Conservation (phyloP, 345 rosid species). For the Eutrema japonicum region DNA sequence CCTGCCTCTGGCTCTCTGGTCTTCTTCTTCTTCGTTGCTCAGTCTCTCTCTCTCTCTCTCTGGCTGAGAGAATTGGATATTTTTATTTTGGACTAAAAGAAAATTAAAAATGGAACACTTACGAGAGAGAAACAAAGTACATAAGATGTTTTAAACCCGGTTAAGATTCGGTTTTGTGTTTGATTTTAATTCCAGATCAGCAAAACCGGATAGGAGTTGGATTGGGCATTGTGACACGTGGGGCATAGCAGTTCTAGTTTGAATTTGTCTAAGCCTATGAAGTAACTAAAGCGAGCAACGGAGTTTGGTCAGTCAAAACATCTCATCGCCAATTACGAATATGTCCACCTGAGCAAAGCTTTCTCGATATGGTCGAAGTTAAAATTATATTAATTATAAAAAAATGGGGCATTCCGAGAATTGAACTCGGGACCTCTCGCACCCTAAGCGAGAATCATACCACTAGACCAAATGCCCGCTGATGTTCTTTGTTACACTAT, state of each 20-base stretch:
- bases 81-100: conserved; percentile 18
- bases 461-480: conserved; percentile 88
- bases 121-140: neutral
- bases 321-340: neutral
- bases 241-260: neutral
- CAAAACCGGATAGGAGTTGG: conserved; percentile 9
- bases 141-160: conserved; percentile 18
- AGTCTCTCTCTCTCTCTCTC: conserved; percentile 22
- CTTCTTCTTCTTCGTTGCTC: neutral
- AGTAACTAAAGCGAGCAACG: neutral
- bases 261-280: neutral
- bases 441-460: conserved; percentile 93
- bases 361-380: too few species aligned
- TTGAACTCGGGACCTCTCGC: conserved; percentile 87
- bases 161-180: conserved; percentile 28
- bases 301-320: conserved; percentile 2
- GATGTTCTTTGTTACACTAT: neutral
- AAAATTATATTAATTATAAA: neutral
- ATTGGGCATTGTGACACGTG: neutral
- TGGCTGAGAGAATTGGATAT: conserved; percentile 28
- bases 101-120: neutral
- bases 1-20: neutral
- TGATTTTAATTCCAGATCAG: neutral
- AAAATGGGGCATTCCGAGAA: conserved; percentile 63
- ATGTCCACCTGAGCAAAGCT: too few species aligned